Evolutionary conservation across 495 filamentous ascomycete species (phyloP).

Genomic region (Jackrogersella minutella): DNA sequence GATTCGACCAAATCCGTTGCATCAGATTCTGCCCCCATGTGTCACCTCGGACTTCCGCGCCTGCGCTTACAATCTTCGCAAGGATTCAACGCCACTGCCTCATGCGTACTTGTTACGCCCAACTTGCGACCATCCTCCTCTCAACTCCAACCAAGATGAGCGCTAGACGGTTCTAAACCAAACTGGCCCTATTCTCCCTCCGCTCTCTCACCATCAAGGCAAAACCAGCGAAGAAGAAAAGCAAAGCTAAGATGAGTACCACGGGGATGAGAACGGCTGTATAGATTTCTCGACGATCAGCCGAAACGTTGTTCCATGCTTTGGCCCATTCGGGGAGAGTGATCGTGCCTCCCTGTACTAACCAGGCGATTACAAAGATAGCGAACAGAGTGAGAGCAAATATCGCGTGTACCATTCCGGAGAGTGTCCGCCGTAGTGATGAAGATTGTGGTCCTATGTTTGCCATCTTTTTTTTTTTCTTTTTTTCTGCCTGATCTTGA

Average conservation of each 20-base stretch:
- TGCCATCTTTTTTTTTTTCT: slow-evolving; percentile 27
- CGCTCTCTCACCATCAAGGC: slow-evolving; percentile 26
- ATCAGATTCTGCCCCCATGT: not conserved
- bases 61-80: not conserved
- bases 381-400: slow-evolving; percentile 39
- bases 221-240: slow-evolving; percentile 26
- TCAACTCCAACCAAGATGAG: not conserved
- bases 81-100: not conserved
- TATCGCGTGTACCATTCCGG: slow-evolving; percentile 31
- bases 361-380: slow-evolving; percentile 41
- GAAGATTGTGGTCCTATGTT: not conserved
- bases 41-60: slow-evolving; percentile 3
- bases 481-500: not conserved
- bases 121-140: not conserved
- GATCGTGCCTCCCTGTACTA: slow-evolving; percentile 32
- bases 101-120: not conserved
- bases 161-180: not conserved
- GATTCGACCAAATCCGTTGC: not conserved
- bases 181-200: slow-evolving; percentile 1
- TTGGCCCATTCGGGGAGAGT: slow-evolving; percentile 40
- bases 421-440: slow-evolving; percentile 18
- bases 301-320: slow-evolving; percentile 35
- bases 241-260: slow-evolving; percentile 12
- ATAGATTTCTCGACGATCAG: slow-evolving; percentile 27
- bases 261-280: slow-evolving; percentile 31